Base-by-base conservation (phyloP, 208 protist genomes). In the Willaertia magna region DNA sequence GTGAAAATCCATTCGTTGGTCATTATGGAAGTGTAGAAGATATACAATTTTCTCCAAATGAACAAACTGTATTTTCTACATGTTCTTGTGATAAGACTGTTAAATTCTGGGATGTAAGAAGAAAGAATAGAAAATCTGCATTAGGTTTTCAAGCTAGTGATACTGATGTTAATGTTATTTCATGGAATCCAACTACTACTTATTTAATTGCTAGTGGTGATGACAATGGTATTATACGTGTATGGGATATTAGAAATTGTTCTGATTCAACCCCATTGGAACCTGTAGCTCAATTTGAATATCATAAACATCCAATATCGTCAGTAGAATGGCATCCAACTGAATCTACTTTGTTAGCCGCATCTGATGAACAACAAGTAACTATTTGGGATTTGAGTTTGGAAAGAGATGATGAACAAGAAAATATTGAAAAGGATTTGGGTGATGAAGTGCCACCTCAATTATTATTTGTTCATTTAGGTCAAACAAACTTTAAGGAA, bases 351-450 rank as follows among this genome's bases (percentile, higher is more conserved):
- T 93, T 98, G 48, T 87, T 99, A 12, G 92, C 95, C 61, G 96
- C 94, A 9, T 93, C 93, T 67, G 95, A 94, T 55, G 96, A 98
- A 83, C 76, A 94, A 83, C 89, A 92, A 86, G 93, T 97, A 75
- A 98, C 97, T 0, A 90, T 99, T 87, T 99, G 97, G 97, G 98
- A 99, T 89, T 92, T 99, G 47, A 96, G 95, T 76, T 90, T 99
- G 1, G 97, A 99, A 92, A 93, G 93, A 43, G 97, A 99, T 86
- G 92, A 90, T 0, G 97, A 97, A 86, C 95, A 96, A 88, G 92
- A 97, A 42, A n/a, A 83, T 59, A 67, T 67, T 34, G n/a, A 83
- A 83, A 30, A 43, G 14, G 78, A 83, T 26, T 44, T 40, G 6
- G 85, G 82, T 43, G 4, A 46, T 1, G 86, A 93, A 55, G 74